Base-by-base conservation (phyloP, 1,284 basidiomycete species). In the Heterobasidion parviporum region DNA sequence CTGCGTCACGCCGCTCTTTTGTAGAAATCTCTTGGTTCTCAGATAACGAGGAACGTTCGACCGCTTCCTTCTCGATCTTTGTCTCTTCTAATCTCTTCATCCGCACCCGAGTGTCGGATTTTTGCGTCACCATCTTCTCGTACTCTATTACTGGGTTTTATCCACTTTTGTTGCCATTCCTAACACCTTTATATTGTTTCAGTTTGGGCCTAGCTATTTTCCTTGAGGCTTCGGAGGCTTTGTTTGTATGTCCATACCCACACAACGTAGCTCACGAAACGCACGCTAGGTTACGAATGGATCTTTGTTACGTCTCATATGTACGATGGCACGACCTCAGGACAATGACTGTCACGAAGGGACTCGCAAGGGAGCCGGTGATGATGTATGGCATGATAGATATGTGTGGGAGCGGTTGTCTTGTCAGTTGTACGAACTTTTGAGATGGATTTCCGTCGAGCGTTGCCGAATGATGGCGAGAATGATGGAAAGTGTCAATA, bases 201-300 rank as follows among this genome's bases (percentile, higher is more conserved):
- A 41, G 10, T n/a, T 41, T 41, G 10, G 12, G 38, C 38, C 38
- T 41, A n/a, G 38, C 47, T 49, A 20, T 49, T 8, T n/a, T 46
- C n/a, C n/a, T 15, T 32, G 26, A 20, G 14, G 35, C 33, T 38
- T 51, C 35, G 18, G 50, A 48, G 47, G 47, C 10, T 34, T 50
- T 51, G 50, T 51, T 35, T 51, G 50, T 51, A 51, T 18, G 16
- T 36, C 14, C 50, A 32, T 35, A 15, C 33, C 32, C 48, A 50
- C 33, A 51, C 50, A 38, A 51, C 50, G 50, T 51, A 51, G 34
- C 50, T 51, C 36, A 51, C 50, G 50, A 51, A 32, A 12, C 50
- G 50, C 34, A 35, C 33, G 33, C 32, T 36, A 51, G 50, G 35
- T 36, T 51, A 36, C 50, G 33, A 36, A 41, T 41, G 38, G 38